Base-by-base conservation (phyloP, 345 rosid genomes). In the Brassica carinata region DNA sequence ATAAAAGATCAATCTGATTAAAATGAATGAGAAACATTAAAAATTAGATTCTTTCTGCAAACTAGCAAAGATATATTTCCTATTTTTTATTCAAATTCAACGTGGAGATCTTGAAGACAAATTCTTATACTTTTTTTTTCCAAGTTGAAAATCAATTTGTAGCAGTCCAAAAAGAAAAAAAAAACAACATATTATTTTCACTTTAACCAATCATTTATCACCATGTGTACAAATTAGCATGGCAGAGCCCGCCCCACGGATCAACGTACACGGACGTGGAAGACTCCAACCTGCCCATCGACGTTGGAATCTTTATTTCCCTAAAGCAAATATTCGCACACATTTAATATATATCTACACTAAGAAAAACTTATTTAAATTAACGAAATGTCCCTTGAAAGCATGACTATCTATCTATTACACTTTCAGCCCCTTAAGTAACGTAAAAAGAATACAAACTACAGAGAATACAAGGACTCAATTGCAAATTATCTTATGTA, bases 321-420 rank as follows among this genome's bases (percentile, higher is more conserved):
- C 65, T 34, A 80, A 75, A 80, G 79, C 72, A 80, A 69, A 80
- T 74, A 80, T 80, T 74, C 40, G n/a, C n/a, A n/a, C n/a, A n/a
- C n/a, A n/a, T n/a, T n/a, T n/a, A n/a, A n/a, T n/a, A n/a, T n/a
- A n/a, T n/a, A n/a, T n/a, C n/a, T n/a, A n/a, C n/a, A n/a, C n/a
- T n/a, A n/a, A n/a, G n/a, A n/a, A n/a, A n/a, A n/a, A n/a, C n/a
- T n/a, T n/a, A n/a, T n/a, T n/a, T n/a, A n/a, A n/a, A n/a, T n/a
- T n/a, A n/a, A n/a, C n/a, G n/a, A n/a, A n/a, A n/a, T n/a, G n/a
- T n/a, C n/a, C n/a, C n/a, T n/a, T n/a, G n/a, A n/a, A n/a, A n/a
- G n/a, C n/a, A n/a, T n/a, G n/a, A n/a, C n/a, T n/a, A n/a, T n/a
- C n/a, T n/a, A n/a, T n/a, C n/a, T n/a, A n/a, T n/a, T n/a, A n/a